phyloP scores from a whole-genome alignment of 495 filamentous ascomycete genomes.

The Penicillium coprophilum region DNA sequence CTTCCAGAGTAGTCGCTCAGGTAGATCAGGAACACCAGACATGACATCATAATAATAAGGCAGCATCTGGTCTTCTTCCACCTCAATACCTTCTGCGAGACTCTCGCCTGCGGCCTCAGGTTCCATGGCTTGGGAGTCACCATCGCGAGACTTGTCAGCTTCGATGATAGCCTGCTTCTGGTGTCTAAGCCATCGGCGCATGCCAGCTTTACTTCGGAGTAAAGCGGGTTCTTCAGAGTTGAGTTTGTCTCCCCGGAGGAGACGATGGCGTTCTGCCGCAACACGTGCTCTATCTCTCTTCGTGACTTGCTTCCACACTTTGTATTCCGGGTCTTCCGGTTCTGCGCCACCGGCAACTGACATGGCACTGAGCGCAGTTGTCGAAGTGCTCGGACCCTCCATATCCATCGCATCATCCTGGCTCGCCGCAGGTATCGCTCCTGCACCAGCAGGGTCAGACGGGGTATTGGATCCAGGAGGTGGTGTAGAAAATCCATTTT shows the following conservation, averaged over 20 bases:
- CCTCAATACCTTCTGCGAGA: slow-evolving; percentile 88
- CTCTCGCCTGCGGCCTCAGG: slow-evolving; percentile 60
- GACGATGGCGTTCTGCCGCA: slow-evolving; percentile 71
- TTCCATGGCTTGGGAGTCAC: slow-evolving; percentile 48
- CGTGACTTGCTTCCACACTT: slow-evolving; percentile 97
- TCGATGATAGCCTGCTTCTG: slow-evolving; percentile 61
- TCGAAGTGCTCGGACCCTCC: slow-evolving; percentile 60
- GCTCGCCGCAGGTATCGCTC: slow-evolving; percentile 54
- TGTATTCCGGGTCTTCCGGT: slow-evolving; percentile 84
- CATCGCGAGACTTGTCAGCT: slow-evolving; percentile 51
- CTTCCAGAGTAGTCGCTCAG: slow-evolving; percentile 72
- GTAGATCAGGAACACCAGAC: slow-evolving; percentile 80
- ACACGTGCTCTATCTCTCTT: slow-evolving; percentile 92
- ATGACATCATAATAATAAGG: slow-evolving; percentile 94
- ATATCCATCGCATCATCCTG: slow-evolving; percentile 81
- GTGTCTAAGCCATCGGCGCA: slow-evolving; percentile 76
- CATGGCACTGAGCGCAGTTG: slow-evolving; percentile 57
- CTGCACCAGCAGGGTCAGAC: slow-evolving; percentile 66
- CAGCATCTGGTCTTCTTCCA: slow-evolving; percentile 71
- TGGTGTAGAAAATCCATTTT: slow-evolving; percentile 81
- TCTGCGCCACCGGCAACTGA: slow-evolving; percentile 48
- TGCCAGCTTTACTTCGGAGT: slow-evolving; percentile 71
- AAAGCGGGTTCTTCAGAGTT: slow-evolving; percentile 87
- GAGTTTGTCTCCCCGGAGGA: slow-evolving; percentile 81
- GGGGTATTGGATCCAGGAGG: slow-evolving; percentile 76